Evolutionary conservation across 805 yeast genomes (phyloP), one percentile per base, ranked within the genome.

Genomic region (Helenozyma baotianmanensis): DNA sequence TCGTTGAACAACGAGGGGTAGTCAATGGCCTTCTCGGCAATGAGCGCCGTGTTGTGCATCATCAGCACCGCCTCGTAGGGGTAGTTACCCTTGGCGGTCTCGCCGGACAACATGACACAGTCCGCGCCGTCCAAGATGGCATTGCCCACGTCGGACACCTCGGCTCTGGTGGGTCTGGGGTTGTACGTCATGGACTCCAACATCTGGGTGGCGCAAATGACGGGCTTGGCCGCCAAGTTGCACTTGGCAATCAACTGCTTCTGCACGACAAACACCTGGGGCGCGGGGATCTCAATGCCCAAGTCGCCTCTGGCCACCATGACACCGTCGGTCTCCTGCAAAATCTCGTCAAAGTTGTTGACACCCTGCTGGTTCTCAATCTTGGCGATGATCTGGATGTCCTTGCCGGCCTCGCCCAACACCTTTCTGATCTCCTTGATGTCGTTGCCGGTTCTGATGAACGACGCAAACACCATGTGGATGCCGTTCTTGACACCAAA

Each of bases 281-380:
- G 90, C 49, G 98, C 97, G 50, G 97, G 97, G 58, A 92, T 92
- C 76, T 92, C 98, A 59, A 92, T 92, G 78, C 98, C 98, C 57
- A 92, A 78, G 68, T 92, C 98, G 77, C 98, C 98, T 73, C 98
- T 83, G 58, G 98, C 98, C 64, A 92, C 97, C 98, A 92, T 92
- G 60, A 92, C 96, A 76, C 97, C 98, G 64, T 92, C 98, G 45
- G 98, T 92, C 67, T 80, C 95, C 56, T 64, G 64, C 62, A 92
- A 80, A 60, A 92, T 92, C 45, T 86, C 97, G 68, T 92, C 98
- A 62, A 92, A 92, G 81, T 92, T 92, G 84, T 92, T 89, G 57
- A 92, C 97, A 78, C 98, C 98, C 72, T 92, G 98, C 74, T 90
- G 97, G 77, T 88, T 89, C 77, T 92, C 98, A 62, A 92, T 90